These are phyloP conservation scores for Eremothecium gossypii DNA, from an alignment of 1,139 yeast genomes.

Conservation along the genomic window DNA sequence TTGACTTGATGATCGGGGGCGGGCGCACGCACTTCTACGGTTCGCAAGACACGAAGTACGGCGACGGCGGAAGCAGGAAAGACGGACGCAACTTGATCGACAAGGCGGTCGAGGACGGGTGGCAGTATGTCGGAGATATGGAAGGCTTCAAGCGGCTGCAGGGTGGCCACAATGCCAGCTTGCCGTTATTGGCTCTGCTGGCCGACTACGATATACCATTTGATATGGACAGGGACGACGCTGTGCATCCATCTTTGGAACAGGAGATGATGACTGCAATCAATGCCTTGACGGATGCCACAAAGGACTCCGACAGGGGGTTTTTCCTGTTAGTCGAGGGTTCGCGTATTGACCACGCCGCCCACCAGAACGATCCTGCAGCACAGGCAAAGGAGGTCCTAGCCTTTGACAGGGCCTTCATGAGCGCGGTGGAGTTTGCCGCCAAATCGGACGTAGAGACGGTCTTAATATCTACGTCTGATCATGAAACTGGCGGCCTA, in stretches of 20 bases:
- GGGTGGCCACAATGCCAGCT: slow-evolving; percentile 48
- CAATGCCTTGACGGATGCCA: slow-evolving; percentile 52
- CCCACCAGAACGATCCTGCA: slow-evolving; percentile 81
- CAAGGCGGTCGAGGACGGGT: slow-evolving; percentile 49
- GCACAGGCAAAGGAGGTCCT: slow-evolving; percentile 74
- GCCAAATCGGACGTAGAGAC: slow-evolving; percentile 60
- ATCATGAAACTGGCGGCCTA: slow-evolving; percentile 89
- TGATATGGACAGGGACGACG: slow-evolving; percentile 52
- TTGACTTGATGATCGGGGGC: slow-evolving; percentile 81
- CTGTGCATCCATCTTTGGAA: slow-evolving; percentile 60
- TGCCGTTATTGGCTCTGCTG: slow-evolving; percentile 66
- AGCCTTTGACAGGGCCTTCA: slow-evolving; percentile 68
- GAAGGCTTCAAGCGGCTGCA: slow-evolving; percentile 45
- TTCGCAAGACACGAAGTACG: slow-evolving; percentile 26
- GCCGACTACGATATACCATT: slow-evolving; percentile 71
- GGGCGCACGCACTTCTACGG: slow-evolving; percentile 67
- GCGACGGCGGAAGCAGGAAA: slow-evolving; percentile 52
- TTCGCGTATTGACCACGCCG: slow-evolving; percentile 86
- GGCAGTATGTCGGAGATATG: slow-evolving; percentile 57
- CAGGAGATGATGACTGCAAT: slow-evolving; percentile 68
- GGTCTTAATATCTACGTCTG: slow-evolving; percentile 66
- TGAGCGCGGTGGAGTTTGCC: slow-evolving; percentile 59
- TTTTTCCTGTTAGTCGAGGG: slow-evolving; percentile 80
- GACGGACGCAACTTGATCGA: slow-evolving; percentile 57
- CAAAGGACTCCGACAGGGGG: slow-evolving; percentile 62